Conservation (phyloP, 345 rosid genomes). For the Atalantia buxifolia region DNA sequence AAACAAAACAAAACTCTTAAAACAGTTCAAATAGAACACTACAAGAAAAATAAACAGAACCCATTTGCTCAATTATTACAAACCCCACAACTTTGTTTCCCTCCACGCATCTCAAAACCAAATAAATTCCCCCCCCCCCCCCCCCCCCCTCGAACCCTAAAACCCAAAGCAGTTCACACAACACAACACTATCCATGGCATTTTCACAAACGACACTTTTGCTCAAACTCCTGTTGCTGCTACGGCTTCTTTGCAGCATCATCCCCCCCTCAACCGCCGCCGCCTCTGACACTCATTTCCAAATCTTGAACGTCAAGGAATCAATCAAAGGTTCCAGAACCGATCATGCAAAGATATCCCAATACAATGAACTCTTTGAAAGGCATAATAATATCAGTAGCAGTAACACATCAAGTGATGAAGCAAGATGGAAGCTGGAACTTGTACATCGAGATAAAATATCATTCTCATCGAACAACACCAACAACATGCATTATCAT, state of each 20-base stretch:
- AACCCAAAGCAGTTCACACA: not conserved
- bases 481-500: slow-evolving; percentile 26
- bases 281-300: slow-evolving; percentile 43
- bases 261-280: slow-evolving; percentile 10
- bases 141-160: not conserved
- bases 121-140: slow-evolving; percentile 24
- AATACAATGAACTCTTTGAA: slow-evolving; percentile 25
- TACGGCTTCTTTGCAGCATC: slow-evolving; percentile 12
- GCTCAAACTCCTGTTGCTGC: not conserved
- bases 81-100: slow-evolving; percentile 23
- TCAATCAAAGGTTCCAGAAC: slow-evolving; percentile 24
- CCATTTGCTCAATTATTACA: slow-evolving; percentile 23
- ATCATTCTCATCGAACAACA: slow-evolving; percentile 3
- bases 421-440: slow-evolving; percentile 32
- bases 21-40: slow-evolving; percentile 10
- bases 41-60: slow-evolving; percentile 1
- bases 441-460: slow-evolving; percentile 71
- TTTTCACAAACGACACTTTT: slow-evolving; percentile 11
- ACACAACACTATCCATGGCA: slow-evolving; percentile 15
- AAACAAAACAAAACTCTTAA: not conserved
- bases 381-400: not conserved
- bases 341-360: slow-evolving; percentile 25
- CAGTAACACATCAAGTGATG: not conserved
- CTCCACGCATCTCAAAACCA: slow-evolving; percentile 8
- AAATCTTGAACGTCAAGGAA: slow-evolving; percentile 40